phyloP scores from a whole-genome alignment of 1,284 basidiomycete species.

The Papiliotrema fonsecae region DNA sequence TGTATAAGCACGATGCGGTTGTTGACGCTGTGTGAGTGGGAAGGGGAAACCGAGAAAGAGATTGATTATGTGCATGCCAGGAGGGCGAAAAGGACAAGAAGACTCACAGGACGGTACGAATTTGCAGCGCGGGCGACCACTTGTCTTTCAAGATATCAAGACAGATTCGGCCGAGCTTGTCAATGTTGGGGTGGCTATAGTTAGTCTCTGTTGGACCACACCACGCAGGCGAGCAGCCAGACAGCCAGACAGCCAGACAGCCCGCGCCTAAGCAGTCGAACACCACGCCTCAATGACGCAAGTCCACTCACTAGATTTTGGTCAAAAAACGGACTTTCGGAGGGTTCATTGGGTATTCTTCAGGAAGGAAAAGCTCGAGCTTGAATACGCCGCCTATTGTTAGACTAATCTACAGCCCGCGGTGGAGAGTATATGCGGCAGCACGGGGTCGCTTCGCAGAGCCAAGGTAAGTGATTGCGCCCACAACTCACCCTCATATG shows the following conservation, averaged over 20 bases:
- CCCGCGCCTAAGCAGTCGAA: no score
- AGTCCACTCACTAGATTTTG: slow-evolving; percentile 87
- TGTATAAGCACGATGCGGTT: not conserved
- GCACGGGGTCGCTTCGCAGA: no score
- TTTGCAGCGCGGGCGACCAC: slow-evolving; percentile 98
- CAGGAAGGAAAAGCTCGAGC: slow-evolving; percentile 93
- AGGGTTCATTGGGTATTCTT: slow-evolving; percentile 98
- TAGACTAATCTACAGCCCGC: slow-evolving; percentile 3
- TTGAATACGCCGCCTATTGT: slow-evolving; percentile 80
- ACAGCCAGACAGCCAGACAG: no score
- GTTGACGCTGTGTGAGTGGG: not conserved
- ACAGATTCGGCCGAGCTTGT: slow-evolving; percentile 97
- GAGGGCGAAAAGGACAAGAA: not conserved
- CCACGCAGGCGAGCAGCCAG: not conserved
- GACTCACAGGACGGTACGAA: slow-evolving; percentile 77
- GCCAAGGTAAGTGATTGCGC: no score
- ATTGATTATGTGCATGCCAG: not conserved
- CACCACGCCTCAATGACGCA: no score
- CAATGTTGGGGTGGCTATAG: slow-evolving; percentile 86
- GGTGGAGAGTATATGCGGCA: no score
- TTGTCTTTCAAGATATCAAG: slow-evolving; percentile 98
- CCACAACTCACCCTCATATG: slow-evolving; percentile 77
- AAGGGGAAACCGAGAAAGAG: not conserved
- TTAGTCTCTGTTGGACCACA: no score
- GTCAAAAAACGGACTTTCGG: slow-evolving; percentile 98